phyloP scores from a whole-genome alignment of 331 rosid genomes.

The Pyrus hybrid region DNA sequence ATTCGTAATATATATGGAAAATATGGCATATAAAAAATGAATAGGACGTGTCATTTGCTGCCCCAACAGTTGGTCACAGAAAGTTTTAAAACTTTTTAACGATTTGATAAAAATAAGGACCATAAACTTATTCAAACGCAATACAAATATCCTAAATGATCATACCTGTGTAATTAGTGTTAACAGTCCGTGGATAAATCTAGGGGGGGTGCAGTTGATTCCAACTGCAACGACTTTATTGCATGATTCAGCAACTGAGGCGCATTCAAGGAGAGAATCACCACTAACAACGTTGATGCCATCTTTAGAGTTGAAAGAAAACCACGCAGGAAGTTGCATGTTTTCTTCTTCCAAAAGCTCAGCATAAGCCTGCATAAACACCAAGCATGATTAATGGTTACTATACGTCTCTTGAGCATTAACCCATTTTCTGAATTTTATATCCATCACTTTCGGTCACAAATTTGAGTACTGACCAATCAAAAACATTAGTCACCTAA shows the following conservation, averaged over 20 bases:
- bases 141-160: conserved; percentile 4
- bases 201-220: conserved; percentile 94
- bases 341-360: conserved; percentile 79
- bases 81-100: not conserved
- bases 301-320: conserved; percentile 91
- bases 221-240: conserved; percentile 72
- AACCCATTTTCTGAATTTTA: not conserved
- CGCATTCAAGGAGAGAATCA: conserved; percentile 69
- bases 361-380: conserved; percentile 63
- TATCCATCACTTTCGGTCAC: not conserved
- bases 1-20: not conserved
- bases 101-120: not conserved
- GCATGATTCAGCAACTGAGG: conserved; percentile 75
- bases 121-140: not conserved
- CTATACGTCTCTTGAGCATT: not conserved
- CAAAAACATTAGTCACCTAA: not conserved
- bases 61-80: not conserved
- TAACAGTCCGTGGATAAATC: conserved; percentile 72
- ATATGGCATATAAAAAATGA: not conserved
- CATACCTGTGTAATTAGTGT: conserved; percentile 59
- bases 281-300: conserved; percentile 87
- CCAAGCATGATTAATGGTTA: not conserved
- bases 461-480: not conserved
- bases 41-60: not conserved
- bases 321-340: conserved; percentile 76